Evolutionary conservation across 2,329 filamentous ascomycete species (phyloP), one percentile per base, ranked within the genome.

Genomic region (Fonsecaea erecta): DNA sequence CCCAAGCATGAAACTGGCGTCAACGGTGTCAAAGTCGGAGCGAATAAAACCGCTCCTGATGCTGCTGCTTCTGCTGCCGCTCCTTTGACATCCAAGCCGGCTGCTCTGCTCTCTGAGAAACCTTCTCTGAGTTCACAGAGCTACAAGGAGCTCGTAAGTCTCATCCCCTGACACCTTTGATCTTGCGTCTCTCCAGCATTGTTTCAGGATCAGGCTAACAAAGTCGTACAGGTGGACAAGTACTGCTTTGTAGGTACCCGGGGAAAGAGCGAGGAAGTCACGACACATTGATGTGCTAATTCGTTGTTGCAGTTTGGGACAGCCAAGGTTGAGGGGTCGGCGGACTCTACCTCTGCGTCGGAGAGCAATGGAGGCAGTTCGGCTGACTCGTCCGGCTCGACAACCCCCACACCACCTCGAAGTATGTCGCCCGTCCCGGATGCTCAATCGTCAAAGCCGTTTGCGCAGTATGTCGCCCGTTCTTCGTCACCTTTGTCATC

Each of bases 191-290:
- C 6, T 48, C 21, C 3, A 43, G 16, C n/a, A 7, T 43, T 21
- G 40, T 18, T 48, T 24, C 18, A 8, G 43, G 43, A 2, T 24
- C 43, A 24, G 43, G 43, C 43, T 48, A 48, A 48, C 43, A 24
- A 46, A 4, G 21, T 48, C 12, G 43, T 48, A 18, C 43, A 48
- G 43, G 90, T 99, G 78, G 93, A 96, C 83, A 97, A 96, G 83
- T 99, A 97, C 85, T 99, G 95, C 85, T 99, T 98, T 87, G 94
- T 97, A 94, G 88, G 94, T 96, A 85, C 85, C 75, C 79, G 78
- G 66, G 60, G 69, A 65, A 71, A 70, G 54, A 71, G 67, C 69
- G 65, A 70, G 66, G 63, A 68, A 55, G 65, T 70, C 48, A 70
- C 52, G 46, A 71, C 67, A 63, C 70, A 68, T 65, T 70, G 63